Conservation (phyloP, 2,329 filamentous ascomycete genomes). For the Trichoderma sp. region DNA sequence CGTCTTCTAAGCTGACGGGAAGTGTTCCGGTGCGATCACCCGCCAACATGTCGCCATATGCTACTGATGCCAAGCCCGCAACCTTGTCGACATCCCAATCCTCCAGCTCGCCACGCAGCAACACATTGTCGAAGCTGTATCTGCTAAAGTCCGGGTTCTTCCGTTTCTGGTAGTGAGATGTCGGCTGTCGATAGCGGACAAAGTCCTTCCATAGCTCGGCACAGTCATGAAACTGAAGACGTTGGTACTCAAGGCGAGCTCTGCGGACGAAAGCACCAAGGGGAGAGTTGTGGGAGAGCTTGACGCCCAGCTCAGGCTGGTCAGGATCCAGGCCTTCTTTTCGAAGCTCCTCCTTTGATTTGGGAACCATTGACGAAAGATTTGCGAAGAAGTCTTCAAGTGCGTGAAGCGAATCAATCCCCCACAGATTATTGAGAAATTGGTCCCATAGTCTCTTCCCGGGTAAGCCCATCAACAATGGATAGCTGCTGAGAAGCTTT, state of each 20-base stretch:
- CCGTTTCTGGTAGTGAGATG: constrained; percentile 62
- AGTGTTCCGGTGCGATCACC: constrained; percentile 41
- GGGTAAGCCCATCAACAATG: constrained; percentile 58
- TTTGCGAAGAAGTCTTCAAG: constrained; percentile 73
- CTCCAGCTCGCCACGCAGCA: constrained; percentile 49
- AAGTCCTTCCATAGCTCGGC: constrained; percentile 80
- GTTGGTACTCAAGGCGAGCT: constrained; percentile 73
- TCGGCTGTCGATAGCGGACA: constrained; percentile 75
- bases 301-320: constrained; percentile 48
- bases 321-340: constrained; percentile 46
- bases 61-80: constrained; percentile 45
- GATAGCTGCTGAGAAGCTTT: constrained; percentile 51
- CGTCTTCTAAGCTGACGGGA: constrained; percentile 70
- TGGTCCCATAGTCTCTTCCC: constrained; percentile 85
- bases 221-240: constrained; percentile 76
- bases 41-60: constrained; percentile 54
- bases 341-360: constrained; percentile 60
- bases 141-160: constrained; percentile 60
- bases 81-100: constrained; percentile 46
- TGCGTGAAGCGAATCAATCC: constrained; percentile 75
- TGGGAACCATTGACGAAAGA: constrained; percentile 57
- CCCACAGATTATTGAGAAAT: constrained; percentile 79
- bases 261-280: constrained; percentile 78
- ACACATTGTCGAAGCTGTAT: constrained; percentile 56
- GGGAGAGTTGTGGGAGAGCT: constrained; percentile 70